Percentiles rank a stretch among this genome's conserved stretches.
phyloP scores from a whole-genome alignment of 1,284 basidiomycete genomes.

The Ustilago loliicola region DNA sequence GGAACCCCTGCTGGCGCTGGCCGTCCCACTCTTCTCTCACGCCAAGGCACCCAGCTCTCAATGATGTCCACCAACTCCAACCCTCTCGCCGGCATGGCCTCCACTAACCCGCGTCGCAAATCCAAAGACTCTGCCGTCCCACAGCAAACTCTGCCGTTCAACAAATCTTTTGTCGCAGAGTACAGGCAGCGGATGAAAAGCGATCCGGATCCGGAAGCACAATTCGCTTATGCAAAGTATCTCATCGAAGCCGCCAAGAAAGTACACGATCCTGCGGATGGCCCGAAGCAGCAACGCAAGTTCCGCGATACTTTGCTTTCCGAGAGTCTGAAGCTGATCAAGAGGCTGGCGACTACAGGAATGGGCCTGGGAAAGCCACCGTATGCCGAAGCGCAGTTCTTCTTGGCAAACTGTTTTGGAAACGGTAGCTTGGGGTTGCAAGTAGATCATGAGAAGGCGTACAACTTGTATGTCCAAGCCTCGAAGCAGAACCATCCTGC shows the following conservation, averaged over 20 bases:
- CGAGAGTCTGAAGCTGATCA: conserved; percentile 92
- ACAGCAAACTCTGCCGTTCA: conserved; percentile 72
- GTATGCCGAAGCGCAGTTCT: conserved; percentile 98
- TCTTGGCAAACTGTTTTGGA: conserved; percentile 96
- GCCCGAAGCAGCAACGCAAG: conserved; percentile 73
- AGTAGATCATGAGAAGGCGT: conserved; percentile 97
- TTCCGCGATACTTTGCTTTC: conserved; percentile 89
- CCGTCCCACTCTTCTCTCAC: conserved; percentile 31
- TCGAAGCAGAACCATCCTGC: conserved; percentile 96
- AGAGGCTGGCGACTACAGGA: conserved; percentile 89
- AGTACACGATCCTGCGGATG: conserved; percentile 68
- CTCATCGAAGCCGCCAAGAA: conserved; percentile 99
- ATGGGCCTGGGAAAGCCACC: conserved; percentile 74
- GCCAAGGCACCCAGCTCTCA: conserved; percentile 50
- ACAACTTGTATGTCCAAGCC: conserved; percentile 97
- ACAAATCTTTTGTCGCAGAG: conserved; percentile 96
- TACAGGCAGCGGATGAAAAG: conserved; percentile 96
- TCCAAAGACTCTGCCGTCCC: conserved; percentile 54
- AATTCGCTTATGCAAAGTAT: conserved; percentile 96
- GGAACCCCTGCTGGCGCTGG: conserved; percentile 24
- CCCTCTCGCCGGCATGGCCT: conserved; percentile 30
- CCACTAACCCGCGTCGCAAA: conserved; percentile 49
- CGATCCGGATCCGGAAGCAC: conserved; percentile 98
- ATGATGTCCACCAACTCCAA: conserved; percentile 40
- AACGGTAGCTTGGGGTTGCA: conserved; percentile 92